Conservation (phyloP, 495 filamentous ascomycete genomes). For the Pseudotulostoma volvatum region DNA sequence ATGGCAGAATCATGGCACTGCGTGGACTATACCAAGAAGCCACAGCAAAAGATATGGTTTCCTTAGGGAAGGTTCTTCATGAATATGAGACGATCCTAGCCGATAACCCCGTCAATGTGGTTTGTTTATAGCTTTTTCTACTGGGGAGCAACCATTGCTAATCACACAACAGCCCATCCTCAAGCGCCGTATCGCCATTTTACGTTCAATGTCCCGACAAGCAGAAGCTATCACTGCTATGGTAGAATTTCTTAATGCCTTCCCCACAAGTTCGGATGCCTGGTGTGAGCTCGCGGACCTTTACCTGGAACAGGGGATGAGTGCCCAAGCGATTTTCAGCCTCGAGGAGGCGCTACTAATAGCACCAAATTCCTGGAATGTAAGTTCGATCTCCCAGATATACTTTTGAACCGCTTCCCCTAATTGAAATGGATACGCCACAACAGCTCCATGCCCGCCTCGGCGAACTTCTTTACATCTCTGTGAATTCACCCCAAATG, state of each 20-base stretch:
- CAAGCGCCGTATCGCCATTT: slow-evolving; percentile 70
- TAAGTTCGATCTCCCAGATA: slow-evolving; percentile 26
- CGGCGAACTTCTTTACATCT: slow-evolving; percentile 66
- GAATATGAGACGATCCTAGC: slow-evolving; percentile 61
- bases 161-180: slow-evolving; percentile 46
- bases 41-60: slow-evolving; percentile 43
- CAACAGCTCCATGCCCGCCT: slow-evolving; percentile 69
- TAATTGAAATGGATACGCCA: slow-evolving; percentile 10
- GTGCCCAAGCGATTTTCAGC: slow-evolving; percentile 69
- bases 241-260: slow-evolving; percentile 57
- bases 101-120: slow-evolving; percentile 66
- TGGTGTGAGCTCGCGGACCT: slow-evolving; percentile 87
- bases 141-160: neutral
- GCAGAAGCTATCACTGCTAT: slow-evolving; percentile 60
- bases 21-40: slow-evolving; percentile 77
- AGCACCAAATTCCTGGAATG: slow-evolving; percentile 91
- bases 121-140: slow-evolving; percentile 22
- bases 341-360: slow-evolving; percentile 81
- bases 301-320: slow-evolving; percentile 61
- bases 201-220: slow-evolving; percentile 50
- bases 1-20: slow-evolving; percentile 71
- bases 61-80: slow-evolving; percentile 49
- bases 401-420: slow-evolving; percentile 4
- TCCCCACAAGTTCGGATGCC: slow-evolving; percentile 81
- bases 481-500: slow-evolving; percentile 31